Percentiles rank a stretch among this genome's conserved stretches.
Conservation (phyloP, 129 eudicot genomes). For the Tagetes patula region DNA sequence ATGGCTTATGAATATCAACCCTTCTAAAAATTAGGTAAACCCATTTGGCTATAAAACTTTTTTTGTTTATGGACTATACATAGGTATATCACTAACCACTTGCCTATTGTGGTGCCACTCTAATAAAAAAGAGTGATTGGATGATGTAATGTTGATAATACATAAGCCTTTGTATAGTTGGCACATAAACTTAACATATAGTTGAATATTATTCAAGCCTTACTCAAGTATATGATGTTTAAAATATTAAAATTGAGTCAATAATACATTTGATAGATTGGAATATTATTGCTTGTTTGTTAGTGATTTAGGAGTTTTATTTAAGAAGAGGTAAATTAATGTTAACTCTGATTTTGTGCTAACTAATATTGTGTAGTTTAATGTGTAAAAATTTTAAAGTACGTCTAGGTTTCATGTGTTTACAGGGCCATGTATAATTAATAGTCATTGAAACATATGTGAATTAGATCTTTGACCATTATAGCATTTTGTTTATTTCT, state of each 20-base stretch:
- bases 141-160: not conserved
- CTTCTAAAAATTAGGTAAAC: slow-evolving; percentile 18
- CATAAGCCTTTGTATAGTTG: not conserved
- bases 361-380: not conserved
- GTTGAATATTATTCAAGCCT: slow-evolving; percentile 2
- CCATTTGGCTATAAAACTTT: not conserved
- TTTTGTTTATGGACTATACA: slow-evolving; percentile 1
- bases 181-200: not conserved
- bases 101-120: not conserved
- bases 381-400: not conserved
- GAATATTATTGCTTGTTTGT: not conserved
- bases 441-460: not conserved
- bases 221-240: not conserved
- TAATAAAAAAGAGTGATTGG: not conserved
- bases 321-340: not conserved
- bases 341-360: not conserved
- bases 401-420: not conserved
- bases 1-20: not conserved
- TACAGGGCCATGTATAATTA: not conserved
- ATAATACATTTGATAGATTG: not conserved
- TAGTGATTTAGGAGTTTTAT: not conserved
- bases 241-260: not conserved
- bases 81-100: slow-evolving; percentile 14
- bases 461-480: not conserved
- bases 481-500: not conserved